These are phyloP conservation scores for Tulasnella sp. DNA, from an alignment of 768 basidiomycete species.

Conservation along the genomic window DNA sequence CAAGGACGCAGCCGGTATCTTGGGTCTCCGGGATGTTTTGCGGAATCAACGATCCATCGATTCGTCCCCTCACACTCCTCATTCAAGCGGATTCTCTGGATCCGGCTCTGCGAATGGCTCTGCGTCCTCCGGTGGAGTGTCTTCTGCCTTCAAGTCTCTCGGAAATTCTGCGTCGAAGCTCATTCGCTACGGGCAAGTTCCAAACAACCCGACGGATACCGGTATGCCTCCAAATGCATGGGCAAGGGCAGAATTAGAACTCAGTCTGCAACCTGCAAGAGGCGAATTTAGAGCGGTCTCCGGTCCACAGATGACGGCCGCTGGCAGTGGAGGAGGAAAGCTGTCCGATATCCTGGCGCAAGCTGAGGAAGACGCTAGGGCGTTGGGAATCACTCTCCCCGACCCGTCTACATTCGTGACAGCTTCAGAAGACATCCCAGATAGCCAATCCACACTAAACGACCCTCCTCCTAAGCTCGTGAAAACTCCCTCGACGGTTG, in stretches of 20 bases:
- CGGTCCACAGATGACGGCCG: neutral
- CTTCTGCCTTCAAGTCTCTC: constrained; percentile 17
- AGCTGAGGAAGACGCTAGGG: neutral
- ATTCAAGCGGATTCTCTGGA: constrained; percentile 22
- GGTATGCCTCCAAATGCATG: constrained; percentile 33
- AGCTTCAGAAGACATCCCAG: neutral
- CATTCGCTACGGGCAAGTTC: constrained; percentile 9
- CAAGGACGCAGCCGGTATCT: constrained; percentile 48
- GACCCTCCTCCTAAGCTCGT: neutral
- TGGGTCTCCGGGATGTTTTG: constrained; percentile 55
- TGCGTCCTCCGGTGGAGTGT: neutral
- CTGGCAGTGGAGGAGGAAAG: neutral
- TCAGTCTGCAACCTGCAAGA: constrained; percentile 45
- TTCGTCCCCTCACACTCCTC: constrained; percentile 5
- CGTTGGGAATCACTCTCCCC: neutral
- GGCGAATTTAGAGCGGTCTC: constrained; percentile 32
- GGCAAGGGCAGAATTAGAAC: constrained; percentile 51
- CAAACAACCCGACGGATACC: neutral
- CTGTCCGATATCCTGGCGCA: neutral
- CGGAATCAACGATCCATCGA: constrained; percentile 45
- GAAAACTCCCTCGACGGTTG: neutral
- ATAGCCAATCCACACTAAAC: neutral
- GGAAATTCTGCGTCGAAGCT: constrained; percentile 17
- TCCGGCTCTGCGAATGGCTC: constrained; percentile 22
- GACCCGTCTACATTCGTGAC: neutral